These are phyloP conservation scores for Cylindrotheca closterium DNA, from an alignment of 108 stramenopile species.

Conservation along the genomic window DNA sequence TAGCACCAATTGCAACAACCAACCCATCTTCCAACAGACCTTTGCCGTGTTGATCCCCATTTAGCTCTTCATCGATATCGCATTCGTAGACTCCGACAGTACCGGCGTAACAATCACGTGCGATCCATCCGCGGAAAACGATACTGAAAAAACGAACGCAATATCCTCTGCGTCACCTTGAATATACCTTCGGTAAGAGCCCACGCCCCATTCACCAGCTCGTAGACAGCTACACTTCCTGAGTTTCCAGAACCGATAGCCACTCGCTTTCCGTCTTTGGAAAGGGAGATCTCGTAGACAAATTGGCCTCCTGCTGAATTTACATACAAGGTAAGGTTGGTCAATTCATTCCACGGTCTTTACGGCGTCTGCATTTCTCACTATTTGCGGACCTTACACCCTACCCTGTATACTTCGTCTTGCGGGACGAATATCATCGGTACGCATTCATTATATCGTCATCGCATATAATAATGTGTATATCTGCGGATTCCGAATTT, in stretches of 20 bases:
- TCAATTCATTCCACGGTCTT: neutral
- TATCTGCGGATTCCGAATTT: too few relatives aligned
- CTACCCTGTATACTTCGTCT: too few relatives aligned
- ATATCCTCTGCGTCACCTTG: conserved; percentile 16
- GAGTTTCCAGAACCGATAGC: conserved; percentile 21
- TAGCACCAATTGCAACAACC: conserved; percentile 37
- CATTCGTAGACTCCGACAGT: conserved; percentile 19
- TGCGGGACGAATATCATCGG: too few relatives aligned
- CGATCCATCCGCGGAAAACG: conserved; percentile 29
- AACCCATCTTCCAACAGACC: conserved; percentile 36
- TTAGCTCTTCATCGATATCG: conserved; percentile 27
- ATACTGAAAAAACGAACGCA: conserved; percentile 40
- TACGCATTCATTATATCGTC: too few relatives aligned
- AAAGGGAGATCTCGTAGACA: conserved; percentile 6
- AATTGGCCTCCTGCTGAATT: neutral
- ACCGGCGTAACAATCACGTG: conserved; percentile 32
- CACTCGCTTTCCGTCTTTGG: conserved; percentile 27
- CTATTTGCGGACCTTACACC: too few relatives aligned
- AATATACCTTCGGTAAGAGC: conserved; percentile 6
- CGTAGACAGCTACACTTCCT: conserved; percentile 25
- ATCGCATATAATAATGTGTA: too few relatives aligned
- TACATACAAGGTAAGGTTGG: neutral
- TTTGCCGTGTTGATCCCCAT: too few relatives aligned
- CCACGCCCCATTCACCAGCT: conserved; percentile 20
- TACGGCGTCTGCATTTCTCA: too few relatives aligned